Evolutionary conservation across 1,139 yeast species (phyloP).

Genomic region (Yamadazyma buinensis): DNA sequence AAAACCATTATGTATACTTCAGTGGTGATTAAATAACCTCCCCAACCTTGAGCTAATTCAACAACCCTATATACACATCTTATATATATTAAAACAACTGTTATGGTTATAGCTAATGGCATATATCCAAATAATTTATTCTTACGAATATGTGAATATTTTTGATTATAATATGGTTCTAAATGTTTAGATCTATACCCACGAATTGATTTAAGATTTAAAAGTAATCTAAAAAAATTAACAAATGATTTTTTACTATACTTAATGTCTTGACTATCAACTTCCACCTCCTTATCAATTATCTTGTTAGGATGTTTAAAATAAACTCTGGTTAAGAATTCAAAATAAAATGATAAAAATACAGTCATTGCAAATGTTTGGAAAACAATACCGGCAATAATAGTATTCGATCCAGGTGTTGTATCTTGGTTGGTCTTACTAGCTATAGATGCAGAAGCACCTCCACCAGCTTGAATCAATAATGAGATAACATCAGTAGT

Average conservation of each 20-base stretch:
- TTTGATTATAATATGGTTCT: conserved; percentile 35
- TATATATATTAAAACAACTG: conserved; percentile 58
- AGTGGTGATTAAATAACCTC: conserved; percentile 62
- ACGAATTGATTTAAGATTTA: conserved; percentile 22
- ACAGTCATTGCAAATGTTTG: conserved; percentile 74
- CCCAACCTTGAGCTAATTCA: conserved; percentile 78
- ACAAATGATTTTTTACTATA: conserved; percentile 22
- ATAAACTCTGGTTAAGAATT: conserved; percentile 47
- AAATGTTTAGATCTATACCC: conserved; percentile 21
- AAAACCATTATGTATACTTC: conserved; percentile 74
- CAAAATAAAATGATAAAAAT: conserved; percentile 56
- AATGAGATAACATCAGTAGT: conserved; percentile 66
- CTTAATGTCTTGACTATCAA: conserved; percentile 12
- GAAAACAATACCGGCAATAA: conserved; percentile 78
- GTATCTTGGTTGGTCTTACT: conserved; percentile 33
- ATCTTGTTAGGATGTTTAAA: conserved; percentile 31
- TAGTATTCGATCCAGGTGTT: conserved; percentile 61
- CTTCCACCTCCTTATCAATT: conserved; percentile 12
- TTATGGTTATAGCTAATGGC: conserved; percentile 48
- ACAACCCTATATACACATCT: conserved; percentile 80
- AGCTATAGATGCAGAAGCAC: conserved; percentile 62
- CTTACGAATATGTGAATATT: conserved; percentile 38
- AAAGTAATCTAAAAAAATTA: conserved; percentile 29
- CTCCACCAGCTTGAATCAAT: conserved; percentile 77
- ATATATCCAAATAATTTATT: conserved; percentile 41